These are phyloP conservation scores for Gaertneriomyces semiglobifer DNA, from an alignment of 192 early-diverging fungal species.

Conservation along the genomic window DNA sequence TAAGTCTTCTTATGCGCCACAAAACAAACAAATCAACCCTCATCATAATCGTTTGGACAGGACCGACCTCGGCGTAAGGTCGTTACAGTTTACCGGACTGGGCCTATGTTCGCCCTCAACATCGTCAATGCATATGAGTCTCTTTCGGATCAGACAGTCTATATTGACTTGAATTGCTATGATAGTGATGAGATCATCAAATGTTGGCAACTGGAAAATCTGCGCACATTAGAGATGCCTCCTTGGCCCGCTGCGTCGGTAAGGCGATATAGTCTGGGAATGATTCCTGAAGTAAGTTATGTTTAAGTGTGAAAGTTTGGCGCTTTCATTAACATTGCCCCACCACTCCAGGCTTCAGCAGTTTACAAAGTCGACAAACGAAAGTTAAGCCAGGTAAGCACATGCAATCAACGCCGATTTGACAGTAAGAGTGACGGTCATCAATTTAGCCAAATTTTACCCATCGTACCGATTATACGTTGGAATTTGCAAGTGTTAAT, in stretches of 20 bases:
- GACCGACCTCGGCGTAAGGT: slow-evolving; percentile 28
- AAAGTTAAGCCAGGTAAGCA: slow-evolving; percentile 15
- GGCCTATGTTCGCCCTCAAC: slow-evolving; percentile 20
- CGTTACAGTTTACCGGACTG: slow-evolving; percentile 20
- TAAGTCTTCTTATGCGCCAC: not conserved
- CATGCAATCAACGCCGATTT: not conserved
- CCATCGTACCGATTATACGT: slow-evolving; percentile 31
- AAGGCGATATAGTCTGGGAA: slow-evolving; percentile 20
- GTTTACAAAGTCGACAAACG: slow-evolving; percentile 28
- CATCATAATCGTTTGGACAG: slow-evolving; percentile 7
- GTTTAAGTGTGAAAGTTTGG: not conserved
- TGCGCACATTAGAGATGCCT: slow-evolving; percentile 29
- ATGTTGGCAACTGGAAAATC: slow-evolving; percentile 21
- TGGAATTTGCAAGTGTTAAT: slow-evolving; percentile 29
- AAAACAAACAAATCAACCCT: not conserved
- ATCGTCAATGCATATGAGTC: slow-evolving; percentile 30
- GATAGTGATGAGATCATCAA: slow-evolving; percentile 23
- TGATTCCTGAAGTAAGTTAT: slow-evolving; percentile 27
- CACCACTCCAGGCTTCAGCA: slow-evolving; percentile 7
- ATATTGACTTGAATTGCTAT: slow-evolving; percentile 32
- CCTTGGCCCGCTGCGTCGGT: slow-evolving; percentile 24
- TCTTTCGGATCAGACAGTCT: slow-evolving; percentile 5
- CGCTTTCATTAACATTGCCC: not conserved
- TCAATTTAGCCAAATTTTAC: slow-evolving; percentile 17
- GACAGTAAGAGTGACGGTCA: not conserved